Conservation (phyloP, 2,329 filamentous ascomycete species). For the Colletotrichum magnum region DNA sequence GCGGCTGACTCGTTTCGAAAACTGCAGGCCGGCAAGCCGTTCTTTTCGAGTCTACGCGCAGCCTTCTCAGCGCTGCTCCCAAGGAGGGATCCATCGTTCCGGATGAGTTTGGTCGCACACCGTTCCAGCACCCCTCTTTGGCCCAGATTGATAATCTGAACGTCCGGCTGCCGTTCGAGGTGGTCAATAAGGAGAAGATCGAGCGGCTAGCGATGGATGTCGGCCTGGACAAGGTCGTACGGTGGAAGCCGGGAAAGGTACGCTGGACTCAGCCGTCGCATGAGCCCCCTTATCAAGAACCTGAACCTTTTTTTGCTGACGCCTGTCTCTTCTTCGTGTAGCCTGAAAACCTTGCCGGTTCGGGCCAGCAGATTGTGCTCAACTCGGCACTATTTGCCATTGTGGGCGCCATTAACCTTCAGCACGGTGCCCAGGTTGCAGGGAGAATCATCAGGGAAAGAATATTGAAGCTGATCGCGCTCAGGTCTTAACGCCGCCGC, state of each 20-base stretch:
- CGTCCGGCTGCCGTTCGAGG: slow-evolving; percentile 68
- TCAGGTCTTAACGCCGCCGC: slow-evolving; percentile 31
- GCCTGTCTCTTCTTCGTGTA: slow-evolving; percentile 43
- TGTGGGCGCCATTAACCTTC: slow-evolving; percentile 89
- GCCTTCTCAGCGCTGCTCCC: slow-evolving; percentile 62
- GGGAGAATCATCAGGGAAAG: slow-evolving; percentile 81
- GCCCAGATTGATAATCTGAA: slow-evolving; percentile 82
- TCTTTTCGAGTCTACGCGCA: slow-evolving; percentile 55
- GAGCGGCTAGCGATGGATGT: slow-evolving; percentile 77
- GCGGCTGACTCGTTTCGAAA: slow-evolving; percentile 26
- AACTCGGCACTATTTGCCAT: slow-evolving; percentile 87
- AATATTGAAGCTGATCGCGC: slow-evolving; percentile 69
- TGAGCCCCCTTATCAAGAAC: neutral
- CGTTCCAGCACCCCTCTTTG: slow-evolving; percentile 80
- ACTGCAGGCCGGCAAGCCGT: slow-evolving; percentile 47
- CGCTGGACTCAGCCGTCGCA: slow-evolving; percentile 46
- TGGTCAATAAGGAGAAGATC: slow-evolving; percentile 77
- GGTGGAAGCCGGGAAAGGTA: slow-evolving; percentile 92
- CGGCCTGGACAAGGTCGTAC: slow-evolving; percentile 80
- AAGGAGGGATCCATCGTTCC: slow-evolving; percentile 47
- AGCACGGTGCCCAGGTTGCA: slow-evolving; percentile 85
- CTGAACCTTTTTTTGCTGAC: neutral
- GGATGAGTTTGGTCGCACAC: slow-evolving; percentile 70
- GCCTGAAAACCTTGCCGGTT: slow-evolving; percentile 77
- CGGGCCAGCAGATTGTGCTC: slow-evolving; percentile 82